Evolutionary conservation across 2,329 filamentous ascomycete genomes (phyloP), one percentile per base, ranked within the genome.

Genomic region (Stagonosporopsis cucurbitacearum): DNA sequence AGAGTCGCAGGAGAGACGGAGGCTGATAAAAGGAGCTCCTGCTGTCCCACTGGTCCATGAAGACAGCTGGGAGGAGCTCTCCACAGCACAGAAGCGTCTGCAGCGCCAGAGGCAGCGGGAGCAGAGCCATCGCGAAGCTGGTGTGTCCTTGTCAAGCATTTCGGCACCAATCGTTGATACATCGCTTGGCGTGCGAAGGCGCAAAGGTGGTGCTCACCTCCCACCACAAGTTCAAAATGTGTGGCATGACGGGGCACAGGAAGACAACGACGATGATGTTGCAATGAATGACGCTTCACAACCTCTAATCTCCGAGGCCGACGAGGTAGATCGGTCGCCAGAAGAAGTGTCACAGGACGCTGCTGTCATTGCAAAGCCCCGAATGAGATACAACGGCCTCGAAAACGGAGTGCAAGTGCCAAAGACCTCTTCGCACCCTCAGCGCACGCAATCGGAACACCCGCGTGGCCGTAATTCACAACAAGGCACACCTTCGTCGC

Each of bases 1-100:
- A 47, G 75, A 80, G 57, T 79, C 78, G 28, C 78, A 80, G 53
- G 76, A 79, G 51, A 66, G 65, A 35, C 68, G 76, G 13, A 70
- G 68, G 43, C 64, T 55, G 6, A 66, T 62, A 17, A 53, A 54
- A 22, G 51, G 59, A 36, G 45, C 59, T 25, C 53, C 69, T 12
- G 50, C 55, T 13, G 48, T 42, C 35, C 50, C 55, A 17, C 33
- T 59, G 33, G 51, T 59, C 22, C 50, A 64, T 23, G 57, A 74
- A 50, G 66, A 73, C 50, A 72, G 71, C 42, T 73, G 69, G 65
- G 66, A 71, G 33, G 60, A 70, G 47, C 67, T 64, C 2, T 64
- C 65, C 4, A 54, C 47, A 1, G 57, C 55, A 4, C 59, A 67
- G 30, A 59, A 63, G 41, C 65, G 57, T 36, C 50, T 59, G 22